Evolutionary conservation across 345 rosid species (phyloP).

Genomic region (Eucalyptus regnans): DNA sequence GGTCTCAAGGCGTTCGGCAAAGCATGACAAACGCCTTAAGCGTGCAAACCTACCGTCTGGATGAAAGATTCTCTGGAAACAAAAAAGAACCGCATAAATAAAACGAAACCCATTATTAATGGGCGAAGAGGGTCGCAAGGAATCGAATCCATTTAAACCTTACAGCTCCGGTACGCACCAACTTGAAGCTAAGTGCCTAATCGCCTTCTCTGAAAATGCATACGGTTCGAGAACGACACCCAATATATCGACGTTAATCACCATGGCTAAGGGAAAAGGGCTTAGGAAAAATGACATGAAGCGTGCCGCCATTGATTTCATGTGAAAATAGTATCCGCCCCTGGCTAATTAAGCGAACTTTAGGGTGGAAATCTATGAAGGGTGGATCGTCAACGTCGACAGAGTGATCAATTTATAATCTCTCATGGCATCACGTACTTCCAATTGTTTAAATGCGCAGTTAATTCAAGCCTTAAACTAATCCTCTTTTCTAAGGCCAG

Average conservation of each 20-base stretch:
- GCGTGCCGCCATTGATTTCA: not conserved
- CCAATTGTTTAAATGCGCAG: not conserved
- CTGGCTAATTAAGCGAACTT: not conserved
- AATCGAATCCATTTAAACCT: not conserved
- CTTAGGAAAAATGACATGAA: not conserved
- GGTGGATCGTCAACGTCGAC: not conserved
- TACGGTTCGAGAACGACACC: not conserved
- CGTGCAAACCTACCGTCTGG: not conserved
- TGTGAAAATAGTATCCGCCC: not conserved
- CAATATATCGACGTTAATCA: not conserved
- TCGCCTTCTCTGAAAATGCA: not conserved
- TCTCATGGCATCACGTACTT: not conserved
- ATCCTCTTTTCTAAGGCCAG: not conserved
- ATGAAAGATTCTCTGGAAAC: not conserved
- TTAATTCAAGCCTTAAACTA: not conserved
- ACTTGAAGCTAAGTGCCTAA: not conserved
- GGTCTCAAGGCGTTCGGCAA: not conserved
- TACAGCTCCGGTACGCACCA: not conserved
- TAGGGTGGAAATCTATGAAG: not conserved
- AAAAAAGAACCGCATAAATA: not conserved
- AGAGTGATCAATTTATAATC: not conserved
- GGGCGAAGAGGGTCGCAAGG: not conserved
- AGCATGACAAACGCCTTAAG: not conserved
- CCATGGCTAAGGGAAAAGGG: not conserved
- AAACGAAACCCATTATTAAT: not conserved